Evolutionary conservation across 2,329 filamentous ascomycete species (phyloP).

Genomic region (Cyclaneusma minus): DNA sequence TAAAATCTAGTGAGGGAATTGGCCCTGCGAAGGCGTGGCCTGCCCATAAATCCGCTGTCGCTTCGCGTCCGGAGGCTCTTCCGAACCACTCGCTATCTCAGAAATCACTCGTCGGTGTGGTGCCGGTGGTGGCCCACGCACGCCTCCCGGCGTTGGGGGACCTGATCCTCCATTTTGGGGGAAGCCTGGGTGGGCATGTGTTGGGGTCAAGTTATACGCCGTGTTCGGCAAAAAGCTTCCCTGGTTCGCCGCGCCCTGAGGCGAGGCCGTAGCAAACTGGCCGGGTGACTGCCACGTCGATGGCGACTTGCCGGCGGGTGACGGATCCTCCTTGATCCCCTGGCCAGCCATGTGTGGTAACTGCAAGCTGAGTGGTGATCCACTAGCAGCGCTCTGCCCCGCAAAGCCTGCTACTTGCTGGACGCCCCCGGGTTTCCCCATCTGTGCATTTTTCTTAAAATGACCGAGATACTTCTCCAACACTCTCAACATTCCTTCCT

Average conservation of each 20-base stretch:
- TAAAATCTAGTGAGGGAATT: too few relatives aligned
- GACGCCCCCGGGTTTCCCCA: too few relatives aligned
- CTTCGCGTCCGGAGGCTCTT: constrained; percentile 7
- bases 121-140: constrained; percentile 7
- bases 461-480: constrained; percentile 81
- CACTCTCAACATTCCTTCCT: constrained; percentile 69
- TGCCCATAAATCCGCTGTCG: constrained; percentile 15
- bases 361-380: constrained; percentile 7
- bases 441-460: constrained; percentile 66
- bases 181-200: constrained; percentile 9
- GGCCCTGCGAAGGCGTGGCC: background rate
- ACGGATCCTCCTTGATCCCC: background rate
- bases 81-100: constrained; percentile 12
- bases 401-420: too few relatives aligned
- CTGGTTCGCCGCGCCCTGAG: constrained; percentile 2
- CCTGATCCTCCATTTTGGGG: background rate
- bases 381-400: too few relatives aligned
- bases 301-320: background rate
- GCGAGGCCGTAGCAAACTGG: constrained; percentile 14
- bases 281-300: constrained; percentile 17
- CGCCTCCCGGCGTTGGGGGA: constrained; percentile 7
- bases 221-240: constrained; percentile 1
- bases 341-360: constrained; percentile 4
- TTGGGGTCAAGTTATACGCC: constrained; percentile 15
- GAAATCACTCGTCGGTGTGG: constrained; percentile 15